Evolutionary conservation across 2,329 filamentous ascomycete genomes (phyloP).

Genomic region (Diplodia sapinea): DNA sequence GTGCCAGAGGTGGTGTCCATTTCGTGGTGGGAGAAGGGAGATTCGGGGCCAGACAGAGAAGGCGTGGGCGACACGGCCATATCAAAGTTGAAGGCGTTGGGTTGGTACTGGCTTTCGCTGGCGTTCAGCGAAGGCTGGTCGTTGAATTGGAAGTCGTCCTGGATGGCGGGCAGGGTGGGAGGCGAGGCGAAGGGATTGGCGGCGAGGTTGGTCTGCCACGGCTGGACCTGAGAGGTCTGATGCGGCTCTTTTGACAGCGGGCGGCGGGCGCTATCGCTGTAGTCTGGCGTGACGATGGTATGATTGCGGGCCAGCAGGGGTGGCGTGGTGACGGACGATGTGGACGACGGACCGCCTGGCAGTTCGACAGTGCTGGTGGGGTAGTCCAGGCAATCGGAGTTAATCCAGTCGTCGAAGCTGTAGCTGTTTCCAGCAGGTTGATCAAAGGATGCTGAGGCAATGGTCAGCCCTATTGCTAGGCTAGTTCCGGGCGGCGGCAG

Average conservation of each 20-base stretch:
- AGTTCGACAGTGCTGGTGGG: slow-evolving; percentile 39
- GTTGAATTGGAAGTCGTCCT: slow-evolving; percentile 23
- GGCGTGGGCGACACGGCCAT: slow-evolving; percentile 40
- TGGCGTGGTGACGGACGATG: slow-evolving; percentile 30
- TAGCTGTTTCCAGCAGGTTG: slow-evolving; percentile 30
- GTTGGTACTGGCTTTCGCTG: slow-evolving; percentile 2
- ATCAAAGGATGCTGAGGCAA: slow-evolving; percentile 29
- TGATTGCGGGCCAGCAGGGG: slow-evolving; percentile 33
- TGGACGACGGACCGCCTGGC: slow-evolving; percentile 30
- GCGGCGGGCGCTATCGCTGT: slow-evolving; percentile 11
- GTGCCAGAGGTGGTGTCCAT: slow-evolving; percentile 24
- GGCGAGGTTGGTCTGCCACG: slow-evolving; percentile 28
- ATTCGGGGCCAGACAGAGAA: slow-evolving; percentile 44
- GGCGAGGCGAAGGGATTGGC: slow-evolving; percentile 23
- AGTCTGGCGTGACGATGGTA: slow-evolving; percentile 29
- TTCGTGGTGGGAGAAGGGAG: slow-evolving; percentile 39
- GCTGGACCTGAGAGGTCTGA: slow-evolving; percentile 2
- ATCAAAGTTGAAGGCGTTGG: slow-evolving; percentile 31
- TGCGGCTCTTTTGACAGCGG: slow-evolving; percentile 32
- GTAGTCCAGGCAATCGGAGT: slow-evolving; percentile 40
- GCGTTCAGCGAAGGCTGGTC: slow-evolving; percentile 5
- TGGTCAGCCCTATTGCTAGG: slow-evolving; percentile 29
- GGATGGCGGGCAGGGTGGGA: slow-evolving; percentile 26
- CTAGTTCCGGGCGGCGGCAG: slow-evolving; percentile 22
- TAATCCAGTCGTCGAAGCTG: slow-evolving; percentile 40